phyloP scores from a whole-genome alignment of 495 filamentous ascomycete genomes.

The Daldinia grandis region DNA sequence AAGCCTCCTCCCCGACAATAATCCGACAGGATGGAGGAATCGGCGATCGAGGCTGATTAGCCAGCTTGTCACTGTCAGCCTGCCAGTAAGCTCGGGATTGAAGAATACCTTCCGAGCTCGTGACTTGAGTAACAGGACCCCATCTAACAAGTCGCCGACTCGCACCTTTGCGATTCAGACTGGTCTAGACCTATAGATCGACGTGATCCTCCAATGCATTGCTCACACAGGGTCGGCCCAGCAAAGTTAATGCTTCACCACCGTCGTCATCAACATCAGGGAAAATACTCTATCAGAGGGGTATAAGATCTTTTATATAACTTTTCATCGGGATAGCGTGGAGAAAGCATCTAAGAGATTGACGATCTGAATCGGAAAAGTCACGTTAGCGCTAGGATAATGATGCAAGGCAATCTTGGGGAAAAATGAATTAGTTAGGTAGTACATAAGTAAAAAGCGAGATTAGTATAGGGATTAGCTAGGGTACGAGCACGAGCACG shows the following conservation, averaged over 20 bases:
- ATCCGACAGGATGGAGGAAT: constrained; percentile 32
- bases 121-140: constrained; percentile 32
- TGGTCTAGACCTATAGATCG: constrained; percentile 46
- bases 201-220: constrained; percentile 27
- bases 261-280: constrained; percentile 14
- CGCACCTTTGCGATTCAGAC: constrained; percentile 36
- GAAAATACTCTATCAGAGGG: constrained; percentile 14
- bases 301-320: constrained; percentile 14
- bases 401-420: constrained; percentile 28
- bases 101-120: constrained; percentile 27
- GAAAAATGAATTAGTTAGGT: too few species aligned
- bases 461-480: constrained; percentile 23
- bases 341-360: constrained; percentile 17
- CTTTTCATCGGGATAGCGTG: constrained; percentile 3
- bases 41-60: constrained; percentile 28
- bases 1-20: constrained; percentile 26
- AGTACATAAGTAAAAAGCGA: too few species aligned
- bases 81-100: constrained; percentile 26
- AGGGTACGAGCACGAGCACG: constrained; percentile 19
- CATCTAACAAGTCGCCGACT: constrained; percentile 21
- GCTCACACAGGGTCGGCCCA: constrained; percentile 5
- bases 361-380: constrained; percentile 25
- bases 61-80: too few species aligned
- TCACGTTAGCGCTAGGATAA: constrained; percentile 17
- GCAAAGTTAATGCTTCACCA: constrained; percentile 7